phyloP scores from a whole-genome alignment of 768 basidiomycete species.

The Austroboletus eburneus region DNA sequence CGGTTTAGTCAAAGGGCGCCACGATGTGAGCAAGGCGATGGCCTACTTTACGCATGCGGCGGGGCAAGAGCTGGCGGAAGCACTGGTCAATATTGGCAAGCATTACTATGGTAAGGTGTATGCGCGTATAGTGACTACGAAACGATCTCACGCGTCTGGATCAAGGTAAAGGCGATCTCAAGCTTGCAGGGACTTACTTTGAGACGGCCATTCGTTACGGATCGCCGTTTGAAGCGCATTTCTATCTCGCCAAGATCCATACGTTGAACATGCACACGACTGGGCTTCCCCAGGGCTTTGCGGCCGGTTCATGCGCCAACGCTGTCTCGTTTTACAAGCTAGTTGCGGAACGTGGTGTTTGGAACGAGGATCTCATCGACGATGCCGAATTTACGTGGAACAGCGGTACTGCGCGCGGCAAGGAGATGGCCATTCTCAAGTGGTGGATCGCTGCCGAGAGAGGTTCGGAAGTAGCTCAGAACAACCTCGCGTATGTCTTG shows the following conservation, averaged over 20 bases:
- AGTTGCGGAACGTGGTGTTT: conserved; percentile 86
- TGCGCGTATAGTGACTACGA: background rate
- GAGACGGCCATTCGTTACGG: conserved; percentile 83
- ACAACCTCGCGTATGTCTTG: conserved; percentile 87
- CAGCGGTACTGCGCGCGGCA: conserved; percentile 63
- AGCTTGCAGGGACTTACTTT: conserved; percentile 66
- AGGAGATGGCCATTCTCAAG: conserved; percentile 80
- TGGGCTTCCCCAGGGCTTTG: conserved; percentile 42
- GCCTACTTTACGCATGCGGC: conserved; percentile 75
- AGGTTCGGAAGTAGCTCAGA: conserved; percentile 90
- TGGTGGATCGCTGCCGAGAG: conserved; percentile 96
- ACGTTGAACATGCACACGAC: conserved; percentile 46
- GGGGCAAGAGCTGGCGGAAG: conserved; percentile 85
- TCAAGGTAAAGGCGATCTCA: conserved; percentile 65
- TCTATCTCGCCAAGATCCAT: conserved; percentile 86
- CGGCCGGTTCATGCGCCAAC: conserved; percentile 77
- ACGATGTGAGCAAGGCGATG: conserved; percentile 63
- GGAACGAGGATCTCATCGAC: conserved; percentile 74
- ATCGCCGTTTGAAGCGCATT: conserved; percentile 92
- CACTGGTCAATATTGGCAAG: conserved; percentile 88
- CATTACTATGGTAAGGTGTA: conserved; percentile 54
- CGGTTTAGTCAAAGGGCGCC: conserved; percentile 67
- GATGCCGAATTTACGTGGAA: conserved; percentile 80
- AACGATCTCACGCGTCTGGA: conserved; percentile 3
- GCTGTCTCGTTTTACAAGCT: conserved; percentile 93